Conservation (phyloP, 306 rosid species). For the Quercus ilex region DNA sequence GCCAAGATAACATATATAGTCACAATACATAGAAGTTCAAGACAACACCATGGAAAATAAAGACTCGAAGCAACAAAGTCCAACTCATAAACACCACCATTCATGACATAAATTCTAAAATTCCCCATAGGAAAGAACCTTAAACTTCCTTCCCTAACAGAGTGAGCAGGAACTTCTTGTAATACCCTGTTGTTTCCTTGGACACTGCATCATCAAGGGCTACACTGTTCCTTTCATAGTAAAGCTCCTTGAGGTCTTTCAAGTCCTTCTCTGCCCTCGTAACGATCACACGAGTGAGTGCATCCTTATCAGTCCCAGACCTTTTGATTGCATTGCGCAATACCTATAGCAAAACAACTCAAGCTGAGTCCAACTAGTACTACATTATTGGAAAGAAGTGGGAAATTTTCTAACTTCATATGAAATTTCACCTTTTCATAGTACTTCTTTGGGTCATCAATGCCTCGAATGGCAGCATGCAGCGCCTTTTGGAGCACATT, state of each 20-base stretch:
- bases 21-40: neutral
- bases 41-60: neutral
- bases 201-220: slow-evolving; percentile 65
- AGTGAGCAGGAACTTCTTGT: slow-evolving; percentile 64
- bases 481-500: slow-evolving; percentile 50
- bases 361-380: neutral
- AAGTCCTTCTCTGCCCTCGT: slow-evolving; percentile 83
- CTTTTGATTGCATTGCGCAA: slow-evolving; percentile 55
- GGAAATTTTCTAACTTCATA: neutral
- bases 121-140: neutral
- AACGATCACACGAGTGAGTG: slow-evolving; percentile 67
- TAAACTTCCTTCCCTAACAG: slow-evolving; percentile 54
- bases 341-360: slow-evolving; percentile 24
- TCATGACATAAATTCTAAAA: neutral
- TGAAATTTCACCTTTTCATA: slow-evolving; percentile 59
- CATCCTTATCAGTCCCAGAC: slow-evolving; percentile 67
- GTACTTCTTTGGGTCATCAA: slow-evolving; percentile 59
- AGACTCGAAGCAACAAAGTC: neutral
- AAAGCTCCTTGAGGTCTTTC: slow-evolving; percentile 54
- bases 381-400: neutral
- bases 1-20: neutral
- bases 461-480: slow-evolving; percentile 49
- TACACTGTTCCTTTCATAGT: slow-evolving; percentile 74
- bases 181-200: slow-evolving; percentile 67
- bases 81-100: neutral